Evolutionary conservation across 345 rosid species (phyloP).

Genomic region (Dipteronia dyeriana): DNA sequence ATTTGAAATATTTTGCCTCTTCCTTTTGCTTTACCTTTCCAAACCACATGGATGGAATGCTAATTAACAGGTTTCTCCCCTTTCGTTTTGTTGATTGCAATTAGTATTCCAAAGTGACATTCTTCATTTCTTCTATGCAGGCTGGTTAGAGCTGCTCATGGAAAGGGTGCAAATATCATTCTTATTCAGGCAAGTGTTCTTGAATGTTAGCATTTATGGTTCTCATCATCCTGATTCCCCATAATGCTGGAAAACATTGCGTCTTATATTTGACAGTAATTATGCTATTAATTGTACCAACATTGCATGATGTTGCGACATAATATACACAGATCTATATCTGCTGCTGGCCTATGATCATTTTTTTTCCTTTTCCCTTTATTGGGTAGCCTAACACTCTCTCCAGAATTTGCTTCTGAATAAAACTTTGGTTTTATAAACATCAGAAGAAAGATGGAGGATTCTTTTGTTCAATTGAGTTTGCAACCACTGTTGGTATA

Average conservation of each 20-base stretch:
- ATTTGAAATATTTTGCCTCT: not conserved
- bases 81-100: not conserved
- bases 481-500: not conserved
- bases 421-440: not conserved
- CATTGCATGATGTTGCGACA: not conserved
- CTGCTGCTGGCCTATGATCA: not conserved
- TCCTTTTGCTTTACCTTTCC: slow-evolving; percentile 2
- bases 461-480: not conserved
- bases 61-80: not conserved
- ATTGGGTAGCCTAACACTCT: not conserved
- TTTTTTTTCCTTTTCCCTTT: not conserved
- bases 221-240: not conserved
- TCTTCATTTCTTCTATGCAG: slow-evolving; percentile 35
- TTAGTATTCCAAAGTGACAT: not conserved
- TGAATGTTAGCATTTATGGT: not conserved
- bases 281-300: not conserved
- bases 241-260: not conserved
- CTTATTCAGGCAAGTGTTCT: slow-evolving; percentile 71
- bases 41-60: not conserved
- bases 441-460: not conserved
- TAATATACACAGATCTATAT: not conserved
- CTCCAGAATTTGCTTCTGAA: not conserved
- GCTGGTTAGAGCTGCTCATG: slow-evolving; percentile 70
- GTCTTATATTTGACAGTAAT: not conserved
- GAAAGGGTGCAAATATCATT: slow-evolving; percentile 77